These are phyloP conservation scores for Pistacia integerrima DNA, from an alignment of 345 rosid genomes.

Conservation along the genomic window DNA sequence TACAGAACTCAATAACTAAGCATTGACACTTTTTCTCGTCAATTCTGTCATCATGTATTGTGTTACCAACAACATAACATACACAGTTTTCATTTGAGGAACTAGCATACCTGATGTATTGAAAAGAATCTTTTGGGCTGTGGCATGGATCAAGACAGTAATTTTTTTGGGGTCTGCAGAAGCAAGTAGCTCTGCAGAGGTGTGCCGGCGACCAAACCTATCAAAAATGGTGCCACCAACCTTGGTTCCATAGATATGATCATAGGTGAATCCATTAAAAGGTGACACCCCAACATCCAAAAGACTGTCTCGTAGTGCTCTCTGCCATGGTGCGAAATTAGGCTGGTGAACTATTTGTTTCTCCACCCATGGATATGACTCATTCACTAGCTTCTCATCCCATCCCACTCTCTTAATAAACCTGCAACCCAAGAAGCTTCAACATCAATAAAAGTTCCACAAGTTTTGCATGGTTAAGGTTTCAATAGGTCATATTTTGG, in stretches of 20 bases:
- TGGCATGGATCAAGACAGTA: constrained; percentile 73
- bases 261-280: constrained; percentile 89
- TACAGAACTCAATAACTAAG: not conserved
- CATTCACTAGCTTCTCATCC: constrained; percentile 77
- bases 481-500: not conserved
- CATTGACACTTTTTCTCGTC: not conserved
- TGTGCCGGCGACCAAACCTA: constrained; percentile 85
- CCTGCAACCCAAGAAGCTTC: constrained; percentile 42
- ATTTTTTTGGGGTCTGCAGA: constrained; percentile 67
- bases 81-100: not conserved
- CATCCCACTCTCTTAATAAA: constrained; percentile 76
- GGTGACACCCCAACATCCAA: constrained; percentile 83
- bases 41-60: no score
- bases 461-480: not conserved
- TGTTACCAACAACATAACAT: not conserved
- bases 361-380: constrained; percentile 94
- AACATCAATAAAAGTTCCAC: not conserved
- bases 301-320: constrained; percentile 69
- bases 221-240: constrained; percentile 94
- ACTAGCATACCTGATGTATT: constrained; percentile 53
- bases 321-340: constrained; percentile 69
- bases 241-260: constrained; percentile 89
- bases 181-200: constrained; percentile 91
- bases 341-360: constrained; percentile 73
- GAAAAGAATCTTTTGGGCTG: constrained; percentile 74